Percentiles rank a stretch among this genome's conserved stretches.
phyloP scores from a whole-genome alignment of 2,329 filamentous ascomycete genomes.

The Paraphoma sp. region DNA sequence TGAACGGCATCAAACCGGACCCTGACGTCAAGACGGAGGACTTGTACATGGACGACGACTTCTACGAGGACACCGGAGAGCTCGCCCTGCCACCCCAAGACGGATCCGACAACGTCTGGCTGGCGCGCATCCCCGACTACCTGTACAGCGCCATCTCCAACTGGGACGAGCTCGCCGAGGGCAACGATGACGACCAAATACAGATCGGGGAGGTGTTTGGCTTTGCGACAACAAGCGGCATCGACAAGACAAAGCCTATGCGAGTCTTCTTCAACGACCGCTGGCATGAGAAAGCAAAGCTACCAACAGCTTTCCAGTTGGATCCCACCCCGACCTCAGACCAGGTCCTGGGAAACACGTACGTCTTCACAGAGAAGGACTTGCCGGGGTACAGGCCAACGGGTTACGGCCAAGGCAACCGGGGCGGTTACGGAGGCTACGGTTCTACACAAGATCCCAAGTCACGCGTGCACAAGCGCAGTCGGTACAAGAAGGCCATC shows the following conservation, averaged over 20 bases:
- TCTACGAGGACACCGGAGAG: conserved; percentile 54
- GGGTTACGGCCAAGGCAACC: conserved; percentile 32
- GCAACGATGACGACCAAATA: conserved; percentile 48
- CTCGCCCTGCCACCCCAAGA: conserved; percentile 41
- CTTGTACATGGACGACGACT: conserved; percentile 49
- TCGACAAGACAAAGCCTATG: conserved; percentile 58
- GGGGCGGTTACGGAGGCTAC: conserved; percentile 24
- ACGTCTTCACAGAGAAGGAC: conserved; percentile 92
- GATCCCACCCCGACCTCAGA: conserved; percentile 64
- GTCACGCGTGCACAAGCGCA: conserved; percentile 41
- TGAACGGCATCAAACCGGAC: conserved; percentile 52
- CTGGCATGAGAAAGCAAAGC: conserved; percentile 69
- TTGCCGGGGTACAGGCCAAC: conserved; percentile 72
- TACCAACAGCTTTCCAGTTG: conserved; percentile 90
- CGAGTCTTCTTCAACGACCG: conserved; percentile 70
- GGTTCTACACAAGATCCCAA: conserved; percentile 40
- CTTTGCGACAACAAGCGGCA: conserved; percentile 34
- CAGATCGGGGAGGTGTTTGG: conserved; percentile 45
- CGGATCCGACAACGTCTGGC: conserved; percentile 40
- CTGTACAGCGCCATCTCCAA: conserved; percentile 46
- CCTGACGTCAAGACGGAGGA: conserved; percentile 45
- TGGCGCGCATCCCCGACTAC: conserved; percentile 49
- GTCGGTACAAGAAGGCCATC: conserved; percentile 45
- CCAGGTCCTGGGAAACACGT: conserved; percentile 77
- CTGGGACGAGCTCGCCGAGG: conserved; percentile 43